These are phyloP conservation scores for Phytophthora fragariae DNA, from an alignment of 352 stramenopile species.

Conservation along the genomic window DNA sequence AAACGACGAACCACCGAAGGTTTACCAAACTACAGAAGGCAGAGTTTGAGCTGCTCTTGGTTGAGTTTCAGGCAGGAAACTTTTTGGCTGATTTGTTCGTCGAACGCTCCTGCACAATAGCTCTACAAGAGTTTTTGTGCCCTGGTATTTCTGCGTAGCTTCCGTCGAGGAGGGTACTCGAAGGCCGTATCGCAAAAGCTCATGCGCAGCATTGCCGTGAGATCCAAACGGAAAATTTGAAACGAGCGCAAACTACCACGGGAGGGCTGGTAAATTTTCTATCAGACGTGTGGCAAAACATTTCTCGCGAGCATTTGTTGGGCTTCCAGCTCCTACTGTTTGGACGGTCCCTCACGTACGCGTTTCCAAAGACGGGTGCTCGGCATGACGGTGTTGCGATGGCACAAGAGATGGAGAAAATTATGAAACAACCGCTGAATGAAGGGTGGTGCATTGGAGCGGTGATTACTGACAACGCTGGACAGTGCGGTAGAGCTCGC, in stretches of 20 bases:
- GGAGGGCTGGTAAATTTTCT: slow-evolving; percentile 19
- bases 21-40: slow-evolving; percentile 12
- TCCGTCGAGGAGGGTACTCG: slow-evolving; percentile 3
- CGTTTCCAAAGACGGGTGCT: not conserved
- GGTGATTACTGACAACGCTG: slow-evolving; percentile 9
- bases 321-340: slow-evolving; percentile 13
- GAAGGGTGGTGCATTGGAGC: slow-evolving; percentile 11
- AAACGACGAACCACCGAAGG: no score
- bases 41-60: slow-evolving; percentile 9
- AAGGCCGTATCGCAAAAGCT: not conserved
- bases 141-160: slow-evolving; percentile 6
- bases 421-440: slow-evolving; percentile 2
- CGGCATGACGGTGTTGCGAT: slow-evolving; percentile 14
- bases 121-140: slow-evolving; percentile 3
- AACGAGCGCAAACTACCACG: not conserved
- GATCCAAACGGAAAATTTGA: slow-evolving; percentile 4
- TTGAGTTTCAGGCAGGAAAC: slow-evolving; percentile 13
- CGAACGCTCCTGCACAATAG: slow-evolving; percentile 10
- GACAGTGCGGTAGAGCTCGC: slow-evolving; percentile 10
- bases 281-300: slow-evolving; percentile 24
- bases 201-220: not conserved
- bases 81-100: slow-evolving; percentile 15
- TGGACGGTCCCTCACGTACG: slow-evolving; percentile 5
- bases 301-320: slow-evolving; percentile 12
- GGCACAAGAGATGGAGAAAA: slow-evolving; percentile 15